Base-by-base conservation (phyloP, 2,329 filamentous ascomycete species). In the Talaromyces sp. region DNA sequence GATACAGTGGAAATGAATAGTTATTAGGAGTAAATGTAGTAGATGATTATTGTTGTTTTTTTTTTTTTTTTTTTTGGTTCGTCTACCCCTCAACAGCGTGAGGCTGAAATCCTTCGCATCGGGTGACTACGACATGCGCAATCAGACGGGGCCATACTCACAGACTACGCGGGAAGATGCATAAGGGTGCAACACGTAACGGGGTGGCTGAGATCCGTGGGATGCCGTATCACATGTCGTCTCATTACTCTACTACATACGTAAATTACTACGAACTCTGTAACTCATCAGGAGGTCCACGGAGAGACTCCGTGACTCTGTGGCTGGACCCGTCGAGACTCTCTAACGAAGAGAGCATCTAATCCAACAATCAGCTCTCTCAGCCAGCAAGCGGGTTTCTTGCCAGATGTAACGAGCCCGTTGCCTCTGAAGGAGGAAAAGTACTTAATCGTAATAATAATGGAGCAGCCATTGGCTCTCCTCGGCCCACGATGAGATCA, bases 401-500 rank as follows among this genome's bases (percentile, higher is more conserved):
- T 46, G 19, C 19, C 8, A 24, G 43, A 46, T 46, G 43, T 46
- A 46, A 46, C n/a, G 43, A 46, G 17, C n/a, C 41, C n/a, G 41
- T 21, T 21, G 41, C 19, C 21, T 24, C 9, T 13, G 41, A 21
- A 9, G 9, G n/a, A 24, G 19, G 9, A 21, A 46, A 8, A 46
- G 4, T 11, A n/a, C n/a, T n/a, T n/a, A 24, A 14, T 21, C 19
- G 19, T 19, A 41, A 17, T 43, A 43, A 21, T 24, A 46, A 24
- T 24, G 31, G 13, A 24, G 26, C 51, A 38, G n/a, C 31, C 14
- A 55, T 55, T 55, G 53, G 53, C 53, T 24, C 26, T 55, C 19
- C 53, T 55, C 53, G 17, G 26, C 31, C 53, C 53, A 38, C 31
- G 53, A 52, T 52, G 49, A 52, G 49, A 52, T 52, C 49, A 52